Percentiles rank a stretch among this genome's conserved stretches.
These are phyloP conservation scores for Lichenothelia convexa DNA, from an alignment of 495 filamentous ascomycete genomes.

Conservation along the genomic window DNA sequence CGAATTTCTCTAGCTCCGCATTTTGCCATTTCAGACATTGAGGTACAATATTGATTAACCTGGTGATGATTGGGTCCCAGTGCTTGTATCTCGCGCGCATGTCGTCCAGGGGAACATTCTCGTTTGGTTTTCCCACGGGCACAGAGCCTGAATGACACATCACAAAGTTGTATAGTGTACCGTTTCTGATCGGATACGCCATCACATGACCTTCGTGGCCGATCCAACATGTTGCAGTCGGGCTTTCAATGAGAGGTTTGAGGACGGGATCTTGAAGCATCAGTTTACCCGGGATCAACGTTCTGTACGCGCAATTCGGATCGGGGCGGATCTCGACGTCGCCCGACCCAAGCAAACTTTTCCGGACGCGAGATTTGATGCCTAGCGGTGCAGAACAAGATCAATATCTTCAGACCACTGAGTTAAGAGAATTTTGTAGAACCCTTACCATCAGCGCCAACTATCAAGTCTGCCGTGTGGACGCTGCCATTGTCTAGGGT, in stretches of 20 bases:
- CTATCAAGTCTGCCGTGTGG: conserved; percentile 5
- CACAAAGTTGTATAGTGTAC: conserved; percentile 48
- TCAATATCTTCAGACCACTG: not conserved
- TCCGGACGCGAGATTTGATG: no score
- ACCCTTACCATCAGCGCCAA: conserved; percentile 11
- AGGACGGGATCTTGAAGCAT: not conserved
- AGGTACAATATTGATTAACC: conserved; percentile 31
- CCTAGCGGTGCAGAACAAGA: not conserved
- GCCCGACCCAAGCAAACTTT: no score
- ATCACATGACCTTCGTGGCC: conserved; percentile 46
- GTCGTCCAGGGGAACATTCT: conserved; percentile 41
- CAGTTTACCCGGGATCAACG: not conserved
- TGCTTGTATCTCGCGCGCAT: conserved; percentile 41
- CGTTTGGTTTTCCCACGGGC: conserved; percentile 33
- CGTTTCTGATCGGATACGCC: conserved; percentile 41
- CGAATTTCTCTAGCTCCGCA: conserved; percentile 36
- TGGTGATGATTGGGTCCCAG: conserved; percentile 32
- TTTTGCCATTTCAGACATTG: conserved; percentile 49
- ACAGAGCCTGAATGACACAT: conserved; percentile 51
- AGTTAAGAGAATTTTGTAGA: conserved; percentile 1
- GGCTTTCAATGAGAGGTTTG: not conserved
- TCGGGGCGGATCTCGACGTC: no score
- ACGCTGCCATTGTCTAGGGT: not conserved
- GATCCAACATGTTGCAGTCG: conserved; percentile 29
- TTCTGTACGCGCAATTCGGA: no score